Evolutionary conservation across 768 basidiomycete genomes (phyloP), one percentile per base, ranked within the genome.

Genomic region (Pisolithus microcarpus): DNA sequence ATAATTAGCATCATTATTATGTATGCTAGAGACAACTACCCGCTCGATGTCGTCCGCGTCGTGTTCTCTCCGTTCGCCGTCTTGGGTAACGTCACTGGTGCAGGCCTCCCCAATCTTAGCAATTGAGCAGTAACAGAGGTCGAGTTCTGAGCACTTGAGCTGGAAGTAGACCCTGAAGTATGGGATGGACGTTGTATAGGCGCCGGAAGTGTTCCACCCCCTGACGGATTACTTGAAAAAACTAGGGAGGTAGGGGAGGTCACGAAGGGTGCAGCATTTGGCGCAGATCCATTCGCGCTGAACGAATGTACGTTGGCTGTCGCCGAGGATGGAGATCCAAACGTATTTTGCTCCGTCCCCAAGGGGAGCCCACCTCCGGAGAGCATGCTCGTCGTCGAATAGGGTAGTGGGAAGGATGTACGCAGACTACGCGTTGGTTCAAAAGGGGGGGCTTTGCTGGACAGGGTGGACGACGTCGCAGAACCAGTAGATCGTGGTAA

Each of bases 381-480:
- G 39, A 55, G 40, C 43, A 60, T 53, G 7, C 31, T n/a, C 0
- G 54, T 53, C 10, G 66, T 53, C 3, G 61, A 24, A 10, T 44
- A 28, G 1, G 66, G 47, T 5, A 58, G 56, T 5, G 65, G 57
- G 28, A 62, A 56, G 21, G 65, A 62, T 9, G 55, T 42, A 18
- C 62, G 57, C 37, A 66, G 45, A 23, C 50, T 57, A n/a, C 62
- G 63, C 2, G 63, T 69, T 2, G 79, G 80, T 57, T 81, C 80
- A 49, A 81, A 82, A 15, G 78, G 75, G 4, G 73, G 69, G 2
- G 79, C 80, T 37, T 72, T 75, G 52, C 75, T 74, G 9, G 79
- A 81, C n/a, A 81, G 60, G 11, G 65, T 75, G 7, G 76, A 77
- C 3, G 66, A 58, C 9, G 62, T 43, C 2, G 57, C 50, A 1